Percentiles rank a stretch among this genome's conserved stretches.
These are phyloP conservation scores for Oenanthe javanica DNA, from an alignment of 140 eudicot genomes.

Conservation along the genomic window DNA sequence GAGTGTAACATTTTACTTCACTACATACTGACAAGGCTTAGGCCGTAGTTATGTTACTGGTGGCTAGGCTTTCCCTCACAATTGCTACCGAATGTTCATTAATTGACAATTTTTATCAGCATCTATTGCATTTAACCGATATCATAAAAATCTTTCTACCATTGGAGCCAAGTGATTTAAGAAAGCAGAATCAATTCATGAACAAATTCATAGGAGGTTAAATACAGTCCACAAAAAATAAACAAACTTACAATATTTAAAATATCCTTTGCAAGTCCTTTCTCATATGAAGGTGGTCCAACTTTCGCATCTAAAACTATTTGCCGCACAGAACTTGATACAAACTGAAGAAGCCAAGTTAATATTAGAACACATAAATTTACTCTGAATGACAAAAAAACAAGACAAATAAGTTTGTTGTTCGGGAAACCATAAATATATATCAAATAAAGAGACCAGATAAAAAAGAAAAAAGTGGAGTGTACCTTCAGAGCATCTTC, in stretches of 20 bases:
- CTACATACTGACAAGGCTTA: neutral
- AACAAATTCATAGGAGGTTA: neutral
- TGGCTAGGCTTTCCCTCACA: neutral
- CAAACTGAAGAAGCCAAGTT: conserved; percentile 39
- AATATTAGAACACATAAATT: neutral
- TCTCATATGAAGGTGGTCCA: conserved; percentile 89
- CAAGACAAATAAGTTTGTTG: neutral
- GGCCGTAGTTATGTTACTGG: neutral
- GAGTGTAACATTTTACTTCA: neutral
- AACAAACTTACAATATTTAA: conserved; percentile 59
- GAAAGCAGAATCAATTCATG: neutral
- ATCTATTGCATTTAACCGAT: neutral
- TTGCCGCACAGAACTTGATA: conserved; percentile 72
- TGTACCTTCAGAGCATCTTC: conserved; percentile 85
- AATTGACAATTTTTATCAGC: neutral
- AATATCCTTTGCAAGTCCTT: conserved; percentile 71
- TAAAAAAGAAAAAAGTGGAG: neutral
- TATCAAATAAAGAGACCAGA: neutral
- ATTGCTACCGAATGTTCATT: neutral
- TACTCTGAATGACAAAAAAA: neutral
- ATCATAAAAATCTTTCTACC: neutral
- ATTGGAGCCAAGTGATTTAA: neutral
- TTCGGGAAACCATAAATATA: neutral
- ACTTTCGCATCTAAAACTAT: conserved; percentile 89
- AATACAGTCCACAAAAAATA: neutral